Evolutionary conservation across 75 land plant species (phyloP).

Genomic region (Sequoia sempervirens): DNA sequence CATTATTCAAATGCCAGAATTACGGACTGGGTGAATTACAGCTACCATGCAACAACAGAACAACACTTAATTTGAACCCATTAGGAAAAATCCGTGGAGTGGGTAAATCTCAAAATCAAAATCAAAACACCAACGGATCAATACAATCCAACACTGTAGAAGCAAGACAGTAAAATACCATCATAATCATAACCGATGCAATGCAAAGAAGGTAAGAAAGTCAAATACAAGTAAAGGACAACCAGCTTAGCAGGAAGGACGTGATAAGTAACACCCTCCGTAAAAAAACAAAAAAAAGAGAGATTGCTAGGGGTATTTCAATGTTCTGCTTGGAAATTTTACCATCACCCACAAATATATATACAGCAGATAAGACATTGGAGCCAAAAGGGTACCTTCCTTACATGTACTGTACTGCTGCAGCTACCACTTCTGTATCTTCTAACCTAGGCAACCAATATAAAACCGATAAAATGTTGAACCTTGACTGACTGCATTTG

Average conservation of each 20-base stretch:
- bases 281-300: no score
- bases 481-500: background rate
- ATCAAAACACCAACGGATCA: background rate
- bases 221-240: background rate
- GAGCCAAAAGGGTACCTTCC: background rate
- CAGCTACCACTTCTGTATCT: background rate
- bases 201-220: background rate
- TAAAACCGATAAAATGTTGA: background rate
- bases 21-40: slow-evolving; percentile 7
- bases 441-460: background rate
- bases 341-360: background rate
- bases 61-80: background rate
- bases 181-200: background rate
- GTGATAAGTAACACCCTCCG: background rate
- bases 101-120: background rate
- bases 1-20: slow-evolving; percentile 1
- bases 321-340: background rate
- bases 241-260: background rate
- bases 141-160: background rate
- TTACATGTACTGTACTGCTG: background rate
- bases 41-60: background rate
- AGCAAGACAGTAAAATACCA: background rate
- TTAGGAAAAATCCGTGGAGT: background rate
- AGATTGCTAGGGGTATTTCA: background rate
- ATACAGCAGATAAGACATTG: background rate